Base-by-base conservation (phyloP, 768 basidiomycete species). In the Mycena latifolia region DNA sequence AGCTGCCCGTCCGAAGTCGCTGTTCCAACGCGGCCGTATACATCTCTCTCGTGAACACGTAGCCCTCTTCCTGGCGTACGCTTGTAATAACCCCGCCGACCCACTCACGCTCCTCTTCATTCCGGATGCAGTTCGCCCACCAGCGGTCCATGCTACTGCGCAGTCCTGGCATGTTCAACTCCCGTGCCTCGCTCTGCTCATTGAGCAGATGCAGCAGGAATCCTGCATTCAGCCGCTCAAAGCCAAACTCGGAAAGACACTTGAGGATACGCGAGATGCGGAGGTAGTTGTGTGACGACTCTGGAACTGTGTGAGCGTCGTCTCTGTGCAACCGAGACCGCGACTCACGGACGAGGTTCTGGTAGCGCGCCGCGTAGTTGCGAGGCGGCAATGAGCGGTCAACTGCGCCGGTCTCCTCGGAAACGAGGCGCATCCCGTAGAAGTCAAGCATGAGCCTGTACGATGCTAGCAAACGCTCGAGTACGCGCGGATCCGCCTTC, bases 401-500 rank as follows among this genome's bases (percentile, higher is more conserved):
- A 18, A 93, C 70, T 27, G 89, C 81, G 5, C 92, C 92, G 0
- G 89, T 87, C 43, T 87, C 83, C 27, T 77, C 70, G 37, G 84
- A 85, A 43, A 88, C 77, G 33, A 93, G 83, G 29, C 81, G 80
- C 89, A 93, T 92, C 25, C 92, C 92, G 72, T 92, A 93, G 78
- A 93, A 93, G 74, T 91, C 89, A 28, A 93, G 84, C 89, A 94
- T 92, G 70, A 93, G 83, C 66, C 76, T 79, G 75, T 92, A 93
- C 22, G 92, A 92, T 29, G 75, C 76, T 5, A 88, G 58, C 31
- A 92, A 70, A 41, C 90, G 86, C 61, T 77, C 66, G 52, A 88
- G 75, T 47, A 89, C 81, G 43, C 70, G 67, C 31, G 81, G 69
- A 73, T 88, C 82, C 17, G 77, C 76, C 70, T 81, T 88, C 84